phyloP scores from a whole-genome alignment of 2,329 filamentous ascomycete species.

The Setomelanomma holmii region DNA sequence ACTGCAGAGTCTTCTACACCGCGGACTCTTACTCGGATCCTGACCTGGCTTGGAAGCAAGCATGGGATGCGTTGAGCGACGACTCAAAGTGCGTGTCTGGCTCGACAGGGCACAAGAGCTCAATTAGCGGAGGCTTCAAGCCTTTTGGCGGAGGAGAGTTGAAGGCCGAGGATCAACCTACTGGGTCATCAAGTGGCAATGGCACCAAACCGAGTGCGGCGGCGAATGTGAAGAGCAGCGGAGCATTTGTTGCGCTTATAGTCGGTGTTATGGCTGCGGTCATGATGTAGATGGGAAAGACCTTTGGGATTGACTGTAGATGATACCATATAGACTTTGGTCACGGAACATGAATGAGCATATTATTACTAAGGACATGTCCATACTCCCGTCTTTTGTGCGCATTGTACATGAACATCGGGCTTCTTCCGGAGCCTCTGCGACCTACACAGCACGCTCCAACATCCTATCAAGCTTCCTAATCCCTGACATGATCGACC shows the following conservation, averaged over 20 bases:
- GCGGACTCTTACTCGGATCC: conserved; percentile 59
- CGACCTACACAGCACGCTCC: too few relatives aligned
- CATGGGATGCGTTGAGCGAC: conserved; percentile 29
- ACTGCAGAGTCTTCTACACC: conserved; percentile 68
- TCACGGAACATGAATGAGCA: not conserved
- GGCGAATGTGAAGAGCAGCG: not conserved
- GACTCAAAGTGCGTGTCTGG: conserved; percentile 32
- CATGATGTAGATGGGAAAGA: not conserved
- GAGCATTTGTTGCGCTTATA: not conserved
- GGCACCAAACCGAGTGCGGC: not conserved
- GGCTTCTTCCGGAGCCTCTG: too few relatives aligned
- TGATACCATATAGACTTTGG: not conserved
- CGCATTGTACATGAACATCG: too few relatives aligned
- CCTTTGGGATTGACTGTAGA: not conserved
- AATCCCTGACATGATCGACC: too few relatives aligned
- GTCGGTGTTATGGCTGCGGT: not conserved
- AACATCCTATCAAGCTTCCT: too few relatives aligned
- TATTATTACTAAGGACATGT: not conserved
- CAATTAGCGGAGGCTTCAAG: conserved; percentile 35
- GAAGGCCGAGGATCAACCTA: conserved; percentile 26
- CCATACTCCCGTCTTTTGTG: too few relatives aligned
- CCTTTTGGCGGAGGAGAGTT: conserved; percentile 29
- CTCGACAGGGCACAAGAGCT: conserved; percentile 28
- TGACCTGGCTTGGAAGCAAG: conserved; percentile 58
- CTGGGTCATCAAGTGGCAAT: not conserved